A percentile compares a stretch with the other conserved stretches of the same genome.
phyloP scores from a whole-genome alignment of 164 flowering plant species.

The Tetracentron sinense region DNA sequence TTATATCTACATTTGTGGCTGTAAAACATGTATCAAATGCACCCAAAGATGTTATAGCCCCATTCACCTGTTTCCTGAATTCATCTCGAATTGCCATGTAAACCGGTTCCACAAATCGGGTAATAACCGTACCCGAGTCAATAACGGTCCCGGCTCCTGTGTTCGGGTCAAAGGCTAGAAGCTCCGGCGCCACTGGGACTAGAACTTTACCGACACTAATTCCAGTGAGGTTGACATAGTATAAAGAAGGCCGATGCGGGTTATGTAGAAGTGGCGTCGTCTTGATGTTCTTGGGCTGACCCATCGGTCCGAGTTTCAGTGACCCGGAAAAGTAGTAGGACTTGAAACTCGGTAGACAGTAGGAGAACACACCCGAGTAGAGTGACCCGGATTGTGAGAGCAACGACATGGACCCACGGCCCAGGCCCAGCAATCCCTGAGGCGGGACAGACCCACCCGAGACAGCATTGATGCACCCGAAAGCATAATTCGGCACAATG shows the following conservation, averaged over 20 bases:
- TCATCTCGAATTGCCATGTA: conserved; percentile 63
- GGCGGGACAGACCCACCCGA: conserved; percentile 68
- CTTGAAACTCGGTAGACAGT: conserved; percentile 82
- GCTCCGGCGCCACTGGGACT: conserved; percentile 46
- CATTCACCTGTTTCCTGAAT: conserved; percentile 52
- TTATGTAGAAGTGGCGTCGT: conserved; percentile 76
- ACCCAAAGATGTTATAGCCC: conserved; percentile 54
- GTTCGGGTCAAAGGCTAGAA: conserved; percentile 53
- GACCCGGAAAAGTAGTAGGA: conserved; percentile 90
- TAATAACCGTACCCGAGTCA: conserved; percentile 87
- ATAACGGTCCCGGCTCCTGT: conserved; percentile 87
- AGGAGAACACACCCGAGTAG: conserved; percentile 76
- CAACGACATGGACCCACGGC: conserved; percentile 80
- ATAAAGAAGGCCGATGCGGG: conserved; percentile 80
- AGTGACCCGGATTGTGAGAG: conserved; percentile 62
- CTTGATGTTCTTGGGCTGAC: conserved; percentile 63
- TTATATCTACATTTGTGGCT: conserved; percentile 30
- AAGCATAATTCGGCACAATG: conserved; percentile 47
- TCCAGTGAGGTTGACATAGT: conserved; percentile 84
- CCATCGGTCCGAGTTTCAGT: conserved; percentile 63
- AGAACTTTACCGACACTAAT: conserved; percentile 55
- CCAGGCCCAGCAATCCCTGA: conserved; percentile 85
- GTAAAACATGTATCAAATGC: conserved; percentile 85
- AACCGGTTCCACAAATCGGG: conserved; percentile 67
- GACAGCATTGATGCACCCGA: conserved; percentile 64